Evolutionary conservation across 78 protist genomes (phyloP).

Genomic region (Isochrysis galbana): DNA sequence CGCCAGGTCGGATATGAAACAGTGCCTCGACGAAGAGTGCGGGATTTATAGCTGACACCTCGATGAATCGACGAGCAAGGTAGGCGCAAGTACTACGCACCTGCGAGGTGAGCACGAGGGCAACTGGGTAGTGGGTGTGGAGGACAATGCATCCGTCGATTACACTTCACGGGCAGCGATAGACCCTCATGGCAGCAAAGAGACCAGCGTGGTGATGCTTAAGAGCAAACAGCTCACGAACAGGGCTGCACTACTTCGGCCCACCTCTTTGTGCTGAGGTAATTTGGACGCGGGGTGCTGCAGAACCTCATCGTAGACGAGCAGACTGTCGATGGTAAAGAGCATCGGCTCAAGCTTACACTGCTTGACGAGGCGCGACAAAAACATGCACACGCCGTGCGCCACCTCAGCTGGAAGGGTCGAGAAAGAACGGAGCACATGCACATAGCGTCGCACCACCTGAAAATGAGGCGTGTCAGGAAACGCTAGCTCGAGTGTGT

Average conservation of each 20-base stretch:
- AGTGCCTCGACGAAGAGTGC: slow-evolving; percentile 15
- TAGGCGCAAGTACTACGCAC: background rate
- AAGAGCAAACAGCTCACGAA: too few relatives aligned
- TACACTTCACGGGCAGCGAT: too few relatives aligned
- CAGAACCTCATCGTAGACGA: background rate
- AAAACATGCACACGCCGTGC: background rate
- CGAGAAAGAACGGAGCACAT: background rate
- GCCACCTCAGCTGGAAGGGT: background rate
- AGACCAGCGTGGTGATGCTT: too few relatives aligned
- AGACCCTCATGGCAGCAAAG: too few relatives aligned
- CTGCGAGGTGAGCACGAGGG: too few relatives aligned
- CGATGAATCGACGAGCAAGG: background rate
- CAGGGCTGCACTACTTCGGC: too few relatives aligned
- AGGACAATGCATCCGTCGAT: too few relatives aligned
- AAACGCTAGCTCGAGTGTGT: too few relatives aligned
- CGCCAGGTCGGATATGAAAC: too few relatives aligned
- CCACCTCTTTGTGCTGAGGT: background rate
- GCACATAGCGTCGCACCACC: background rate
- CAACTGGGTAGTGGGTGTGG: too few relatives aligned
- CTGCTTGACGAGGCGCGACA: background rate
- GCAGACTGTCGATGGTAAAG: background rate
- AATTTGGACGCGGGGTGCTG: background rate
- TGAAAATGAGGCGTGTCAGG: background rate
- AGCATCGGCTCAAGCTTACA: slow-evolving; percentile 17
- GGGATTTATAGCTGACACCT: background rate